Percentiles rank a stretch among this genome's conserved stretches.
Conservation (phyloP, 75 land plant genomes). For the Picea glauca region DNA sequence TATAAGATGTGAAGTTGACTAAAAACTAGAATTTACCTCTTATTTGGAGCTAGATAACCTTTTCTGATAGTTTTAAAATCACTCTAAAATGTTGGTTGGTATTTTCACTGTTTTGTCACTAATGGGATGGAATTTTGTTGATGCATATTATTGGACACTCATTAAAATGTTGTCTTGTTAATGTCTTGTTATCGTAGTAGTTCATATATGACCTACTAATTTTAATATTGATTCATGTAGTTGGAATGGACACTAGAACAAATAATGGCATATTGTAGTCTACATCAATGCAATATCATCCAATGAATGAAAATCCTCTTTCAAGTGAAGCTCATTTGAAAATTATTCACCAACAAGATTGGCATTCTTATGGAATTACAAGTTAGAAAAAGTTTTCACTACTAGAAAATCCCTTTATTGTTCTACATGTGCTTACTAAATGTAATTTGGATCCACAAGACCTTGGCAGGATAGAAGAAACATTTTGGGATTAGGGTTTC, state of each 20-base stretch:
- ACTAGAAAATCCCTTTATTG: slow-evolving; percentile 67
- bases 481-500: slow-evolving; percentile 1
- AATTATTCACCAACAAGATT: slow-evolving; percentile 35
- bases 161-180: too few species aligned
- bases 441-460: slow-evolving; percentile 75
- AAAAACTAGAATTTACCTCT: too few species aligned
- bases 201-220: too few species aligned
- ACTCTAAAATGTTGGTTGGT: too few species aligned
- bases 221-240: background rate
- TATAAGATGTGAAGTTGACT: too few species aligned
- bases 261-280: slow-evolving; percentile 27
- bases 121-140: too few species aligned
- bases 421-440: slow-evolving; percentile 71
- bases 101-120: too few species aligned
- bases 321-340: slow-evolving; percentile 23
- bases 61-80: too few species aligned
- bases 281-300: slow-evolving; percentile 24
- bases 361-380: slow-evolving; percentile 61
- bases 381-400: slow-evolving; percentile 71
- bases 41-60: too few species aligned
- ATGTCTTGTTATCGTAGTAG: too few species aligned
- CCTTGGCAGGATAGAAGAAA: slow-evolving; percentile 82
- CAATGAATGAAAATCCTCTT: slow-evolving; percentile 20
- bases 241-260: slow-evolving; percentile 12
- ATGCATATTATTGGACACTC: too few species aligned